These are phyloP conservation scores for Cercospora zeina DNA, from an alignment of 2,329 filamentous ascomycete genomes.

Conservation along the genomic window DNA sequence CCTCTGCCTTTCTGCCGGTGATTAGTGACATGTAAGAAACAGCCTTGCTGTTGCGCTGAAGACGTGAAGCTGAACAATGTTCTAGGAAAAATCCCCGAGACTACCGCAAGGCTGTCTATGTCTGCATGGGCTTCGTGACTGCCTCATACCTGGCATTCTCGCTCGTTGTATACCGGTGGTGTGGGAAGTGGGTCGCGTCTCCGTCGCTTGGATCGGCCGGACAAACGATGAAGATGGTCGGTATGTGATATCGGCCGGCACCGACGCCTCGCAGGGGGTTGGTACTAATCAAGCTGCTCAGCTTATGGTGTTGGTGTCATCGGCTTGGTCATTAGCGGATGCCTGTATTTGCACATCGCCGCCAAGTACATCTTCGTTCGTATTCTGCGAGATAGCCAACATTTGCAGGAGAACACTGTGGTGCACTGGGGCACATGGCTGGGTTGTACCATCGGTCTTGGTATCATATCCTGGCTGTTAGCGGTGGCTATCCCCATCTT, in stretches of 20 bases:
- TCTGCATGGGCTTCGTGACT: slow-evolving; percentile 60
- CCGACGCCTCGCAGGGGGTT: not conserved
- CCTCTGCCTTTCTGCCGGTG: slow-evolving; percentile 63
- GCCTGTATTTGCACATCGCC: slow-evolving; percentile 52
- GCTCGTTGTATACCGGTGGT: slow-evolving; percentile 62
- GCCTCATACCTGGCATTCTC: slow-evolving; percentile 60
- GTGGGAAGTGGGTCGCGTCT: slow-evolving; percentile 62
- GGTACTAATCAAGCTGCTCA: not conserved
- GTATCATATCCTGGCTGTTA: slow-evolving; percentile 52
- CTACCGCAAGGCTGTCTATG: slow-evolving; percentile 61
- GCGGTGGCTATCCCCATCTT: slow-evolving; percentile 59
- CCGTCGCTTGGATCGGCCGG: slow-evolving; percentile 64
- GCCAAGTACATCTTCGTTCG: slow-evolving; percentile 60
- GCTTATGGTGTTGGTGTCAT: slow-evolving; percentile 60
- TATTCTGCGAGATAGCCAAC: slow-evolving; percentile 53
- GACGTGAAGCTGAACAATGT: slow-evolving; percentile 32
- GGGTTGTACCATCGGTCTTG: slow-evolving; percentile 47
- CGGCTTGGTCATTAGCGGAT: slow-evolving; percentile 55
- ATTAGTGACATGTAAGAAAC: slow-evolving; percentile 59
- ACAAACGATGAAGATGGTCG: slow-evolving; percentile 59
- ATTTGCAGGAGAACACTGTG: slow-evolving; percentile 55
- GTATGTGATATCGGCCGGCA: slow-evolving; percentile 1
- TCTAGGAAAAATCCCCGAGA: slow-evolving; percentile 52
- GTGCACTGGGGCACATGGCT: slow-evolving; percentile 58
- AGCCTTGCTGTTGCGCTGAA: too few species aligned